Evolutionary conservation across 2,329 filamentous ascomycete species (phyloP).

Genomic region (Aspergillus alliaceus): DNA sequence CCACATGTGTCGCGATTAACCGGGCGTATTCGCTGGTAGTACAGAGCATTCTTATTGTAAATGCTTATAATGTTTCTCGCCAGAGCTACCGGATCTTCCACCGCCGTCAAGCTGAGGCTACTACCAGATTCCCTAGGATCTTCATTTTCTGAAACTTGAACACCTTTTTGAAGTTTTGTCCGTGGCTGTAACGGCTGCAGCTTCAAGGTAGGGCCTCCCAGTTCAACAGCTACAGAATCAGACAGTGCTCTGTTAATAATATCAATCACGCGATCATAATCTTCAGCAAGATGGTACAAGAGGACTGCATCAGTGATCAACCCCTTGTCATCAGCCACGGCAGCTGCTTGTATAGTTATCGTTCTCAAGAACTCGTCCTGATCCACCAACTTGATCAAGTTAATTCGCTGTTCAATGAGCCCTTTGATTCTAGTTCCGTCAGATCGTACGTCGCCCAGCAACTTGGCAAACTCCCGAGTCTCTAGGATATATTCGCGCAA

Average conservation of each 20-base stretch:
- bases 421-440: slow-evolving; percentile 85
- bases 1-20: slow-evolving; percentile 60
- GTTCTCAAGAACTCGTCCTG: slow-evolving; percentile 83
- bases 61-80: slow-evolving; percentile 63
- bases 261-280: slow-evolving; percentile 90
- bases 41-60: slow-evolving; percentile 62
- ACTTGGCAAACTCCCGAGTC: slow-evolving; percentile 89
- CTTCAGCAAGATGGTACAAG: slow-evolving; percentile 88
- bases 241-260: slow-evolving; percentile 89
- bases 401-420: slow-evolving; percentile 80
- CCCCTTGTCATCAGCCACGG: slow-evolving; percentile 90
- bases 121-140: slow-evolving; percentile 41
- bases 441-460: slow-evolving; percentile 85
- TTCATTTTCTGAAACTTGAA: slow-evolving; percentile 43
- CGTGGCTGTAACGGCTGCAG: slow-evolving; percentile 79
- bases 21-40: slow-evolving; percentile 59
- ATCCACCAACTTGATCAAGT: slow-evolving; percentile 75
- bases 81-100: slow-evolving; percentile 66
- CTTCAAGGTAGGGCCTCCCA: slow-evolving; percentile 77
- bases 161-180: slow-evolving; percentile 30
- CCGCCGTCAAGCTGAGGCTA: slow-evolving; percentile 62
- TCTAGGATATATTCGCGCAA: slow-evolving; percentile 94
- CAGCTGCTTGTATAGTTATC: slow-evolving; percentile 90
- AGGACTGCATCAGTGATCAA: slow-evolving; percentile 91
- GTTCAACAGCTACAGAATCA: slow-evolving; percentile 81